phyloP scores from a whole-genome alignment of 768 basidiomycete genomes.

The Hemileccinum impolitum region DNA sequence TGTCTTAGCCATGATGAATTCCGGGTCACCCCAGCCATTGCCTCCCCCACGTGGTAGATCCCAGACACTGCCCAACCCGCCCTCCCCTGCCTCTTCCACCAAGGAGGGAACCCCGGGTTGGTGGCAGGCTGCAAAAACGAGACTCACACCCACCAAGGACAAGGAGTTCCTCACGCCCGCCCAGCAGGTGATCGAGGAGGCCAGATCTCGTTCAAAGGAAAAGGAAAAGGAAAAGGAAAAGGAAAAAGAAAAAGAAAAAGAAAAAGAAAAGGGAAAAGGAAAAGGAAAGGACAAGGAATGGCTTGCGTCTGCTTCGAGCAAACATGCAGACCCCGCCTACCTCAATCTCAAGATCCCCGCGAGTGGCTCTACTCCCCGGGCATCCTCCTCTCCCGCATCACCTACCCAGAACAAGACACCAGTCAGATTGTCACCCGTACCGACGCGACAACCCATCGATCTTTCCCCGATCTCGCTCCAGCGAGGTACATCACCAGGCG shows the following conservation, averaged over 20 bases:
- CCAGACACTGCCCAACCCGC: conserved; percentile 51
- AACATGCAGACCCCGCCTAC: conserved; percentile 55
- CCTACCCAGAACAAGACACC: conserved; percentile 49
- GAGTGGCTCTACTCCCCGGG: conserved; percentile 43
- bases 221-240: conserved; percentile 35
- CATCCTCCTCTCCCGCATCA: conserved; percentile 53
- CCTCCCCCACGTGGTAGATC: conserved; percentile 64
- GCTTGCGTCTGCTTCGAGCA: conserved; percentile 51
- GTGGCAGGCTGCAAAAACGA: conserved; percentile 75
- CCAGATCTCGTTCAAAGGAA: conserved; percentile 65
- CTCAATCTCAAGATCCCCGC: conserved; percentile 55
- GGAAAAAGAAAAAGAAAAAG: conserved; percentile 38
- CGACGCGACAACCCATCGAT: conserved; percentile 44
- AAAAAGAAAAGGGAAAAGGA: conserved; percentile 40
- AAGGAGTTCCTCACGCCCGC: conserved; percentile 76
- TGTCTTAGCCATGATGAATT: conserved; percentile 69
- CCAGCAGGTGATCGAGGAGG: conserved; percentile 75
- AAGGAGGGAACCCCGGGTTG: conserved; percentile 58
- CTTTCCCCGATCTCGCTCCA: conserved; percentile 67
- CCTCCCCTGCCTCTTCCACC: conserved; percentile 61
- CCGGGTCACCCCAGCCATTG: conserved; percentile 33
- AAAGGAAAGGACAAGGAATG: conserved; percentile 51
- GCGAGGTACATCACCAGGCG: conserved; percentile 37
- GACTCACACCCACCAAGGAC: conserved; percentile 75
- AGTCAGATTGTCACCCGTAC: conserved; percentile 30